These are phyloP conservation scores for Phaeosphaeriaceae sp. DNA, from an alignment of 2,329 filamentous ascomycete genomes.

Conservation along the genomic window DNA sequence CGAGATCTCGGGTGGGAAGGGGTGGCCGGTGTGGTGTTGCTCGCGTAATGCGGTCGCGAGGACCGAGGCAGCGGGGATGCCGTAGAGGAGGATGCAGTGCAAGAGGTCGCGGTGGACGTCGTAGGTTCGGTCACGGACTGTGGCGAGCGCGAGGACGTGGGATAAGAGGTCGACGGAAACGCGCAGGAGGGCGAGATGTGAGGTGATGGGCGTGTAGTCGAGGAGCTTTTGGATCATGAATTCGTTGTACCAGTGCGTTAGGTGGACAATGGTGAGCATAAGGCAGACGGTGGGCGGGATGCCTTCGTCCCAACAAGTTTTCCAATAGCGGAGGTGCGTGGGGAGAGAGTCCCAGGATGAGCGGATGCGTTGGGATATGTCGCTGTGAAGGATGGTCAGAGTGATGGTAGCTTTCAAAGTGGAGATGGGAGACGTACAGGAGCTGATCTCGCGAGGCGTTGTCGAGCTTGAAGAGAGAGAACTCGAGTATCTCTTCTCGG, in stretches of 20 bases:
- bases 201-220: slow-evolving; percentile 31
- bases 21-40: slow-evolving; percentile 31
- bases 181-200: slow-evolving; percentile 33
- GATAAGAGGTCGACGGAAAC: slow-evolving; percentile 37
- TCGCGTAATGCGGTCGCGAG: slow-evolving; percentile 39
- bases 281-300: slow-evolving; percentile 36
- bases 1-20: slow-evolving; percentile 43
- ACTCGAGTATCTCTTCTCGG: slow-evolving; percentile 45
- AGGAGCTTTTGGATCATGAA: slow-evolving; percentile 47
- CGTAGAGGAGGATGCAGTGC: slow-evolving; percentile 36
- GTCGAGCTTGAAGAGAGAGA: slow-evolving; percentile 32
- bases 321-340: slow-evolving; percentile 38
- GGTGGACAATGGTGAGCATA: slow-evolving; percentile 44
- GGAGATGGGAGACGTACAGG: slow-evolving; percentile 13
- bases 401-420: neutral
- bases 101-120: slow-evolving; percentile 43
- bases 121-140: slow-evolving; percentile 40
- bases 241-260: slow-evolving; percentile 45
- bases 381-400: slow-evolving; percentile 12
- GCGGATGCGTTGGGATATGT: slow-evolving; percentile 39
- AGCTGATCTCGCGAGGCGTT: slow-evolving; percentile 27
- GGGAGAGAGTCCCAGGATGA: slow-evolving; percentile 38
- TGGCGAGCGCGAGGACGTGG: slow-evolving; percentile 35
- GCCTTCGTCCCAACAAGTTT: slow-evolving; percentile 37
- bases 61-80: slow-evolving; percentile 38